A percentile compares a stretch with the other conserved stretches of the same genome.
Evolutionary conservation across 768 basidiomycete species (phyloP).

Genomic region (Suillus subalutaceus): DNA sequence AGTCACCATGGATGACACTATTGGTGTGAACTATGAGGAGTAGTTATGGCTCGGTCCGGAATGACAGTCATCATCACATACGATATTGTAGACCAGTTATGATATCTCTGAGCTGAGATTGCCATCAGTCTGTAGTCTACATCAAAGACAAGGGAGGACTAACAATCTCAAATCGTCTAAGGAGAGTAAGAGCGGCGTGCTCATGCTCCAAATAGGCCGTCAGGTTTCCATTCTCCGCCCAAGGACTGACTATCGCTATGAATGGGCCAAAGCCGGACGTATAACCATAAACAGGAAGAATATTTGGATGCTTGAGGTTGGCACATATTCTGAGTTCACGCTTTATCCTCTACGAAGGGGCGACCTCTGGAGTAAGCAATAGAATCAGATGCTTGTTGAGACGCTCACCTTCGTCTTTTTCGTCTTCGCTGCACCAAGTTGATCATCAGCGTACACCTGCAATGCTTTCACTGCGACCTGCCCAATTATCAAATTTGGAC

Average conservation of each 20-base stretch:
- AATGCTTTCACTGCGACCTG: constrained; percentile 10
- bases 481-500: background rate
- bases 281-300: constrained; percentile 33
- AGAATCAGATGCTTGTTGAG: background rate
- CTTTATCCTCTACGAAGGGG: constrained; percentile 21
- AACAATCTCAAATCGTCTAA: constrained; percentile 19
- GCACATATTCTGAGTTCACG: constrained; percentile 28
- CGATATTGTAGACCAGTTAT: constrained; percentile 25
- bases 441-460: background rate
- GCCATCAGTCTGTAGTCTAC: no score
- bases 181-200: constrained; percentile 11
- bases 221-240: constrained; percentile 34
- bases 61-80: no score
- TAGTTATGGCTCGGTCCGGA: no score
- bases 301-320: constrained; percentile 27
- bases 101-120: constrained; percentile 8
- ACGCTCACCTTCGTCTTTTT: constrained; percentile 8
- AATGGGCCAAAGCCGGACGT: constrained; percentile 33
- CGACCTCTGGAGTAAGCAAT: background rate
- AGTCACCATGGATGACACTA: constrained; percentile 46
- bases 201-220: constrained; percentile 23
- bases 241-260: constrained; percentile 37
- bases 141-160: background rate
- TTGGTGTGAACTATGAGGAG: constrained; percentile 9
- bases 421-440: background rate